Conservation (phyloP, 2,329 filamentous ascomycete genomes). For the Colletotrichum cereale region DNA sequence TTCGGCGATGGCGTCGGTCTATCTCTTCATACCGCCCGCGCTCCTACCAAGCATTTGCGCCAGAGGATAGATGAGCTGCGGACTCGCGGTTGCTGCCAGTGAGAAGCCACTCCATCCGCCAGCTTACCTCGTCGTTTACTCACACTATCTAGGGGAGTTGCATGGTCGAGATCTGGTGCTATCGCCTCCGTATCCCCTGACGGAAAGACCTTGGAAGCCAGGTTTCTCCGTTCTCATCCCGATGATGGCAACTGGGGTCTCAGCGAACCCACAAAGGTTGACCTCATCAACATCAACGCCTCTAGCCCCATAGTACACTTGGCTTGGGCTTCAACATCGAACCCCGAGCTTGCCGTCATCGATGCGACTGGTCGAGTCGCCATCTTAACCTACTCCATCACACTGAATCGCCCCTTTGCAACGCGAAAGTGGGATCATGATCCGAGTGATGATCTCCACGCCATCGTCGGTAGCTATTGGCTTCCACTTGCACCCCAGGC, state of each 20-base stretch:
- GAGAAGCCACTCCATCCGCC: slow-evolving; percentile 51
- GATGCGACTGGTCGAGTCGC: slow-evolving; percentile 83
- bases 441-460: slow-evolving; percentile 78
- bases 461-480: slow-evolving; percentile 90
- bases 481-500: slow-evolving; percentile 69
- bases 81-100: slow-evolving; percentile 84
- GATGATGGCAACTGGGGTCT: slow-evolving; percentile 81
- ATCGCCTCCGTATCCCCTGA: slow-evolving; percentile 85
- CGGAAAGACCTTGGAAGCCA: slow-evolving; percentile 77
- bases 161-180: slow-evolving; percentile 89
- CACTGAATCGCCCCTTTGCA: slow-evolving; percentile 78
- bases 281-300: slow-evolving; percentile 71
- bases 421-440: slow-evolving; percentile 75
- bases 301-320: slow-evolving; percentile 82
- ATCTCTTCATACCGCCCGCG: slow-evolving; percentile 63
- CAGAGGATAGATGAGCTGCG: slow-evolving; percentile 83
- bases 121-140: slow-evolving; percentile 42
- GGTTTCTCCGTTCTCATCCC: slow-evolving; percentile 77
- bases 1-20: slow-evolving; percentile 78
- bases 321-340: slow-evolving; percentile 80
- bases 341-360: slow-evolving; percentile 84
- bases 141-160: slow-evolving; percentile 72
- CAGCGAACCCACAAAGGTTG: slow-evolving; percentile 75
- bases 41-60: slow-evolving; percentile 75
- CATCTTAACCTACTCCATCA: slow-evolving; percentile 78